Base-by-base conservation (phyloP, 495 filamentous ascomycete species). In the Aspergillus diversus region DNA sequence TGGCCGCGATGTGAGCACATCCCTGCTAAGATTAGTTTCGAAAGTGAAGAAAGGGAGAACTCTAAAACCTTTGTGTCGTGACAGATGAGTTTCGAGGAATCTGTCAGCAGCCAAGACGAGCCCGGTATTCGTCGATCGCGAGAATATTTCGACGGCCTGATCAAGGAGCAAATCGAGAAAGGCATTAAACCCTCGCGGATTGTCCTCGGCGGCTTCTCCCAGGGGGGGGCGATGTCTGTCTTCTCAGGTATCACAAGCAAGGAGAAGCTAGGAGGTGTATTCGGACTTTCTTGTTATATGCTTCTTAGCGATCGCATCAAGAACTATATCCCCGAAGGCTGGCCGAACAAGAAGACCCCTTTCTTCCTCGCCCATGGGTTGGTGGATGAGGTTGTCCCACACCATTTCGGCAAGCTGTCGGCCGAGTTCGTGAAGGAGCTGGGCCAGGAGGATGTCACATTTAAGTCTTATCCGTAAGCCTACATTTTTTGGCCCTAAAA, bases 311-410 rank as follows among this genome's bases (percentile, higher is more conserved):
- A 84, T 55, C 93, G 91, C 67, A 78, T 96, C 67, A 78, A 84
- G 70, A 83, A 84, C 43, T 82, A 89, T 55, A 75, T 89, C 32
- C 83, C 90, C 0, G 79, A 82, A 59, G 84, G 87, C 21, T 85
- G 81, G 64, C 76, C 85, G 58, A 97, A 96, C 74, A 86, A 89
- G 75, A 77, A 88, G 5, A 97, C 92, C 3, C 89, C 89, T 1
- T 87, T 97, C 55, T 96, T 96, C 75, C 86, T 97, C 83, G 93
- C 85, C 8, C 94, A 99, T 65, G 94, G 94, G 15, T 81, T 86
- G 61, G 75, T 73, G 1, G 95, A 99, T 76, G 77, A 74, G 11
- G 76, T 96, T 16, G 90, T 99, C 2, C 83, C 80, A 63, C 80
- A 83, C 34, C 70, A 80, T 37, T 91, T 90, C 75, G 95, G 93